Evolutionary conservation across 768 basidiomycete species (phyloP).

Genomic region (Leccinum rimulosum): DNA sequence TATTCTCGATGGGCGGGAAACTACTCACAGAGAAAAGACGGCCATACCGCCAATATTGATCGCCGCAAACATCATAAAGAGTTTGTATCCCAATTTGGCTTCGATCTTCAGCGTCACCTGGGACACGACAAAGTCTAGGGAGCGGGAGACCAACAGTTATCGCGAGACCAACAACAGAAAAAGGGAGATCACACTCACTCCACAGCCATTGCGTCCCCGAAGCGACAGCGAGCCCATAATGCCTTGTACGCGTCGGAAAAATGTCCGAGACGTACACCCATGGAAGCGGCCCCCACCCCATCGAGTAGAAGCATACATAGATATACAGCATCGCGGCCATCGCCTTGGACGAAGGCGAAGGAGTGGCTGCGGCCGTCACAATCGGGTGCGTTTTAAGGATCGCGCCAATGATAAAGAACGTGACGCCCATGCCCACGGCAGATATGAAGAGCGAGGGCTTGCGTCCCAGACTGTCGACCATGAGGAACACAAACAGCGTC

Average conservation of each 20-base stretch:
- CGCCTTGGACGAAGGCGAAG: conserved; percentile 57
- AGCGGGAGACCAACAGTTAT: neutral
- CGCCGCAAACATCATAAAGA: conserved; percentile 75
- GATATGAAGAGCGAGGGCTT: conserved; percentile 70
- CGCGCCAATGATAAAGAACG: conserved; percentile 83
- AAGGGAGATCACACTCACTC: conserved; percentile 44
- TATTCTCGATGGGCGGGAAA: neutral
- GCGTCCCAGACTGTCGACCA: conserved; percentile 67
- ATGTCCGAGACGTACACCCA: conserved; percentile 78
- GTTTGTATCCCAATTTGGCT: conserved; percentile 62
- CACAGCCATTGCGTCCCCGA: conserved; percentile 82
- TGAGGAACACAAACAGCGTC: conserved; percentile 60
- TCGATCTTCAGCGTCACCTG: conserved; percentile 69
- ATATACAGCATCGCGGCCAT: conserved; percentile 89
- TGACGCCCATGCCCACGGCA: conserved; percentile 72
- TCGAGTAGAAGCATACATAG: conserved; percentile 84
- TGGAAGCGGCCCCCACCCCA: conserved; percentile 79
- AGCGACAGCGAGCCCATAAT: conserved; percentile 74
- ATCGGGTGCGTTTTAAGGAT: conserved; percentile 75
- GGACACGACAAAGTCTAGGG: conserved; percentile 64
- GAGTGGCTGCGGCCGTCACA: conserved; percentile 38
- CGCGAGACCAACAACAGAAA: neutral
- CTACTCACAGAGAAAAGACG: conserved; percentile 58
- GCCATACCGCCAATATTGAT: conserved; percentile 74
- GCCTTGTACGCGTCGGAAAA: conserved; percentile 81